Conservation (phyloP, 1,284 basidiomycete genomes). For the Apiotrichum domesticum region DNA sequence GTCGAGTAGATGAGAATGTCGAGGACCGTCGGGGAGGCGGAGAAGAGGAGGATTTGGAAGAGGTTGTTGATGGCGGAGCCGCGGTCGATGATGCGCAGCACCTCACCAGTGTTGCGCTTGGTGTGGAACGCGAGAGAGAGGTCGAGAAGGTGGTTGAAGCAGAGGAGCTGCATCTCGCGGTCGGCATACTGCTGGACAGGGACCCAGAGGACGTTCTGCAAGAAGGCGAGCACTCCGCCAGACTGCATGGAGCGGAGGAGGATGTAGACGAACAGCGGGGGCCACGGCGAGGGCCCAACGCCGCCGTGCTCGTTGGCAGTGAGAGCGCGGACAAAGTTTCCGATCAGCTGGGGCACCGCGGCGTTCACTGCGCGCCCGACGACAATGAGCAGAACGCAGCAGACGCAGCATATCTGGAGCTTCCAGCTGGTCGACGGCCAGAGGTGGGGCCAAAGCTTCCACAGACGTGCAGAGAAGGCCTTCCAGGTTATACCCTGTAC, state of each 20-base stretch:
- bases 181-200: slow-evolving; percentile 92
- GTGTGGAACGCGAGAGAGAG: slow-evolving; percentile 90
- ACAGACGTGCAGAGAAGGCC: slow-evolving; percentile 29
- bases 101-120: slow-evolving; percentile 88
- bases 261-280: slow-evolving; percentile 31
- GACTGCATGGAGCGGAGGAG: slow-evolving; percentile 25
- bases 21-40: slow-evolving; percentile 85
- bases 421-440: slow-evolving; percentile 39
- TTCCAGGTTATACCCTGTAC: slow-evolving; percentile 23
- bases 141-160: slow-evolving; percentile 85
- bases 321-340: slow-evolving; percentile 30
- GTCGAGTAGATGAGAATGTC: slow-evolving; percentile 95
- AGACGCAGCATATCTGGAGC: slow-evolving; percentile 30
- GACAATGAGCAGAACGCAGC: slow-evolving; percentile 27
- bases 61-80: slow-evolving; percentile 97
- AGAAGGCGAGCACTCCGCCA: slow-evolving; percentile 64
- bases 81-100: slow-evolving; percentile 93
- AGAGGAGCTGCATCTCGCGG: slow-evolving; percentile 82
- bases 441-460: slow-evolving; percentile 32
- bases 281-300: slow-evolving; percentile 19
- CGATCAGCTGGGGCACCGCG: slow-evolving; percentile 29
- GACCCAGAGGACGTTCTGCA: slow-evolving; percentile 93
- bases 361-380: slow-evolving; percentile 31
- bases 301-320: slow-evolving; percentile 15
- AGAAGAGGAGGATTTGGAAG: slow-evolving; percentile 83